Evolutionary conservation across 176 grass and related monocot genomes (phyloP).

Genomic region (Hyparrhenia diplandra): DNA sequence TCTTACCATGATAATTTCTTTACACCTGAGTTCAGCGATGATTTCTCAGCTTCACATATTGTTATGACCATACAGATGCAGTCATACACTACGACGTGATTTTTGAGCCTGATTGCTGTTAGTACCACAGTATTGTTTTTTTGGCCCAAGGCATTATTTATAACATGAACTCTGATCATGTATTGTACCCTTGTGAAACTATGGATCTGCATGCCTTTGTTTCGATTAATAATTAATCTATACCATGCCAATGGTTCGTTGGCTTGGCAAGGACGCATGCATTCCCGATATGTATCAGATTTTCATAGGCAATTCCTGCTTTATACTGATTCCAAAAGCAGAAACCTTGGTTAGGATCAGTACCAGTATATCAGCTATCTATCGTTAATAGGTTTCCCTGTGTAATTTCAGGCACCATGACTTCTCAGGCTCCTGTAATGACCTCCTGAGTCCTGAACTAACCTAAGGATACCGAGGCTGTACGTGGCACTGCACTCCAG

Average conservation of each 20-base stretch:
- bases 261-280: background rate
- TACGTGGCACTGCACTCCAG: background rate
- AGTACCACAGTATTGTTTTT: background rate
- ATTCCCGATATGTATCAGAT: conserved; percentile 6
- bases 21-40: background rate
- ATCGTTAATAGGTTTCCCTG: background rate
- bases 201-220: background rate
- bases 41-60: background rate
- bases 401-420: conserved; percentile 31
- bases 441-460: conserved; percentile 28
- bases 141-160: background rate
- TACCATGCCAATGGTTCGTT: background rate
- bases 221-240: background rate
- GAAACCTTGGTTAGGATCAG: background rate
- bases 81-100: background rate
- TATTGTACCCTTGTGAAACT: background rate
- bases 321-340: background rate
- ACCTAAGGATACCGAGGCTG: conserved; percentile 4
- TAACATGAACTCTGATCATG: background rate
- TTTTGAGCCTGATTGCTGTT: background rate
- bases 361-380: background rate
- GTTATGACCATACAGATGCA: background rate
- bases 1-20: background rate
- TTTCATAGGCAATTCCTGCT: background rate
- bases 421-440: conserved; percentile 20